A percentile compares a stretch with the other conserved stretches of the same genome.
Evolutionary conservation across 768 basidiomycete genomes (phyloP).

Genomic region (Crucibulum laeve): DNA sequence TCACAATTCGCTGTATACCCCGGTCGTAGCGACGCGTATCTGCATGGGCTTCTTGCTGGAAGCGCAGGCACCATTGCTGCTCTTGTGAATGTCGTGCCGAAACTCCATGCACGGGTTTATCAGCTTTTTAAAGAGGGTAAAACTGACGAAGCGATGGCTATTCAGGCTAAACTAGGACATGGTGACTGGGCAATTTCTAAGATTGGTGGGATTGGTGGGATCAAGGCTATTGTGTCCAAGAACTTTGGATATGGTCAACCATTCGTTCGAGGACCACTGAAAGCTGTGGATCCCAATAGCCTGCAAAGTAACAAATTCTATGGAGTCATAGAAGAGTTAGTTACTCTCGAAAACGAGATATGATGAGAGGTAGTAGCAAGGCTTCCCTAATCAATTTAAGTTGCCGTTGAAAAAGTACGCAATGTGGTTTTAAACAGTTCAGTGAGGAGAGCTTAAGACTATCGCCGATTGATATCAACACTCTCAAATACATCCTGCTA

Average conservation of each 20-base stretch:
- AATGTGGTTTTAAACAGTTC: too few species aligned
- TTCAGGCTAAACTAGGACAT: conserved; percentile 60
- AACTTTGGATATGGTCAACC: conserved; percentile 61
- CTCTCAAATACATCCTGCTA: conserved; percentile 15
- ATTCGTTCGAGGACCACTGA: conserved; percentile 46
- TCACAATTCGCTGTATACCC: conserved; percentile 67
- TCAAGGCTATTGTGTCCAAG: conserved; percentile 59
- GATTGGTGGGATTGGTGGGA: conserved; percentile 62
- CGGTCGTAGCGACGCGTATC: conserved; percentile 69
- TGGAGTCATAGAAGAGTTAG: conserved; percentile 37
- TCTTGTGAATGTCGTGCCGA: conserved; percentile 57
- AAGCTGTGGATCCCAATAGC: conserved; percentile 28
- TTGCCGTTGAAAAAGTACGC: too few species aligned
- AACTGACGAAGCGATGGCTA: conserved; percentile 50
- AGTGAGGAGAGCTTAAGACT: too few species aligned
- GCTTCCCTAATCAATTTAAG: too few species aligned
- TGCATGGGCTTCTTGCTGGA: conserved; percentile 56
- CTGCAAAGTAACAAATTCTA: conserved; percentile 36
- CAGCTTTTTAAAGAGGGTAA: conserved; percentile 48
- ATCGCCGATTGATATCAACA: too few species aligned
- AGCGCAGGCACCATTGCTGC: conserved; percentile 67
- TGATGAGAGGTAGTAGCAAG: too few species aligned
- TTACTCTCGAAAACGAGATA: conserved; percentile 15
- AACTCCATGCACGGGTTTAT: conserved; percentile 48
- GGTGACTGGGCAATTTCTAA: conserved; percentile 63